These are phyloP conservation scores for Mycena indigotica DNA, from an alignment of 768 basidiomycete species.

Conservation along the genomic window DNA sequence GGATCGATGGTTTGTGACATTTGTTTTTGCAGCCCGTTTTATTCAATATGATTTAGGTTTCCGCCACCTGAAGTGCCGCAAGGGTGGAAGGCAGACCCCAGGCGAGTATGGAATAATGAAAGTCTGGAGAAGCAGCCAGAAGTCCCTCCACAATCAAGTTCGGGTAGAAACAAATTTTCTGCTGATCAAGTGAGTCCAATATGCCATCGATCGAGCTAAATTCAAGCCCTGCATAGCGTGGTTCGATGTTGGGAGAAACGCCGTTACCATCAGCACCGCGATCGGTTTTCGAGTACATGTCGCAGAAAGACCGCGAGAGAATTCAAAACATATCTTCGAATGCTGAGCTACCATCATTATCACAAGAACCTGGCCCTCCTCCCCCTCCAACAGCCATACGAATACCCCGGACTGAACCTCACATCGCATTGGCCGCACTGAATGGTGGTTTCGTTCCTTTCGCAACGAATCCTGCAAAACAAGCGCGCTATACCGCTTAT, in stretches of 20 bases:
- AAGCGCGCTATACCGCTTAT: conserved; percentile 83
- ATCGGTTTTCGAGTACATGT: conserved; percentile 94
- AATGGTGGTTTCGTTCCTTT: conserved; percentile 86
- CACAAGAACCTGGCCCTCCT: conserved; percentile 27
- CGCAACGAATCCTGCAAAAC: conserved; percentile 71
- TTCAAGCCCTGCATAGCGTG: conserved; percentile 70
- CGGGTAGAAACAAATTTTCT: conserved; percentile 56
- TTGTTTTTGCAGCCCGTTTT: conserved; percentile 2
- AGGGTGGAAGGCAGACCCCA: conserved; percentile 86
- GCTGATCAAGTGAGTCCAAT: conserved; percentile 66
- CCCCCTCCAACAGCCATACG: conserved; percentile 34
- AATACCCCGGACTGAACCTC: conserved; percentile 69
- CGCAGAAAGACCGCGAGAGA: conserved; percentile 87
- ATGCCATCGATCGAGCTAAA: no score
- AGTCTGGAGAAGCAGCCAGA: conserved; percentile 35
- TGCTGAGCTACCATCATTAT: conserved; percentile 30
- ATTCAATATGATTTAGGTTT: conserved; percentile 56
- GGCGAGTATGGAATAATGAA: conserved; percentile 70
- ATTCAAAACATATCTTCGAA: conserved; percentile 59
- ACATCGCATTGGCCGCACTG: conserved; percentile 84
- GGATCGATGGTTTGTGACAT: conserved; percentile 60
- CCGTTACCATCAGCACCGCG: conserved; percentile 67
- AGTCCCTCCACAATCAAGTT: conserved; percentile 37
- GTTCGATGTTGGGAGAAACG: conserved; percentile 79
- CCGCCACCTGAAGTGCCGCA: conserved; percentile 78